Base-by-base conservation (phyloP, 148 eudicot genomes). In the Amaranthus hypochondriacus region DNA sequence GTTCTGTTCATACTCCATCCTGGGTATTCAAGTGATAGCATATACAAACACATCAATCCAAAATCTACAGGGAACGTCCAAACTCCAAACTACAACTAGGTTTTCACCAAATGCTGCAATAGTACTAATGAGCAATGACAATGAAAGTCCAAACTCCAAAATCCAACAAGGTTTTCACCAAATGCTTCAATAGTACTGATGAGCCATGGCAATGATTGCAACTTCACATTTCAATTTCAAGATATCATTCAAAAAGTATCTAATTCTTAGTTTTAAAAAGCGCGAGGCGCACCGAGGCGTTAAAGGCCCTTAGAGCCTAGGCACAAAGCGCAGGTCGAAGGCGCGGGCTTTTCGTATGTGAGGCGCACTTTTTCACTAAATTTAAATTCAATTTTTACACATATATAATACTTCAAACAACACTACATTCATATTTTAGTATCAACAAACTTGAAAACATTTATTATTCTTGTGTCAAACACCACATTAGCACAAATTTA, bases 1-100 rank as follows among this genome's bases (percentile, higher is more conserved):
- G 80, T 89, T 90, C 75, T 90, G 88, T 77, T 96, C 99, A 83
- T 96, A 96, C 81, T 92, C 94, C 86, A 92, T 80, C 88, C 99
- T 96, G 83, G 66, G 72, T 74, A 69, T 66, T 57, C 72, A 69
- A 54, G 47, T 28, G 56, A 68, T 53, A 59, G 42, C 39, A 28
- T 28, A 61, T 50, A 51, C 11, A 64, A 44, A 10, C 48, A 43
- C 66, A 48, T 46, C 15, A 39, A 52, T 39, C 55, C 61, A 48
- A 46, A 12, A n/a, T 28, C 44, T 48, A 42, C 12, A 21, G 13
- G 62, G 53, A 63, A 52, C 39, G 39, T 28, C 39, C 39, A 28
- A 28, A 28, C 39, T 57, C 6, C 57, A 48, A 50, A 55, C 62
- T 61, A 42, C 55, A 60, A 60, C 21, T 57, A 9, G 18, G 48